Evolutionary conservation across 2,329 filamentous ascomycete species (phyloP).

Genomic region (Malbranchea zuffiana): DNA sequence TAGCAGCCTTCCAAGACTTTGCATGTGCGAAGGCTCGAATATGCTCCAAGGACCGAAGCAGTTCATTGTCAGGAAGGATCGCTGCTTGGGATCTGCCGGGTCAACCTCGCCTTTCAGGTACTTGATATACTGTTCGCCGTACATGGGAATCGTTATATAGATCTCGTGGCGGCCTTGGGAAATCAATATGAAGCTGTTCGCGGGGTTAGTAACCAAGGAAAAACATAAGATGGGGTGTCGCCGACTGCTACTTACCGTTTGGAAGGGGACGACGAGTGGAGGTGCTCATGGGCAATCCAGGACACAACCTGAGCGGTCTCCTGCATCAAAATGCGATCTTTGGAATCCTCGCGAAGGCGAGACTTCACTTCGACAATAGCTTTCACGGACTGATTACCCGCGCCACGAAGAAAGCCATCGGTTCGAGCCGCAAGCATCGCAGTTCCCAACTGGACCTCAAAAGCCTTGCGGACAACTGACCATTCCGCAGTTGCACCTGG

Average conservation of each 20-base stretch:
- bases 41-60: neutral
- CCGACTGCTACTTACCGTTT: neutral
- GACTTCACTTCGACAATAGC: constrained; percentile 1
- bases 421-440: neutral
- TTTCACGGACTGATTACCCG: neutral
- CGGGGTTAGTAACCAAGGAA: neutral
- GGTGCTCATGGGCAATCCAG: neutral
- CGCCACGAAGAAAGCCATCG: neutral
- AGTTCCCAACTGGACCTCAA: neutral
- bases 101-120: neutral
- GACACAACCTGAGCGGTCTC: constrained; percentile 1
- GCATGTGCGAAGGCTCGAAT: neutral
- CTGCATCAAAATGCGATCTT: neutral
- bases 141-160: neutral
- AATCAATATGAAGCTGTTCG: neutral
- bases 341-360: neutral
- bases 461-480: neutral
- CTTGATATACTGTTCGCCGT: neutral
- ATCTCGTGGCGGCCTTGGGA: neutral
- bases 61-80: neutral
- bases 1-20: neutral
- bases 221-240: neutral
- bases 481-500: neutral
- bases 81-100: neutral
- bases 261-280: neutral